phyloP scores from a whole-genome alignment of 1,139 yeast species.

The Geotrichum klebahnii region DNA sequence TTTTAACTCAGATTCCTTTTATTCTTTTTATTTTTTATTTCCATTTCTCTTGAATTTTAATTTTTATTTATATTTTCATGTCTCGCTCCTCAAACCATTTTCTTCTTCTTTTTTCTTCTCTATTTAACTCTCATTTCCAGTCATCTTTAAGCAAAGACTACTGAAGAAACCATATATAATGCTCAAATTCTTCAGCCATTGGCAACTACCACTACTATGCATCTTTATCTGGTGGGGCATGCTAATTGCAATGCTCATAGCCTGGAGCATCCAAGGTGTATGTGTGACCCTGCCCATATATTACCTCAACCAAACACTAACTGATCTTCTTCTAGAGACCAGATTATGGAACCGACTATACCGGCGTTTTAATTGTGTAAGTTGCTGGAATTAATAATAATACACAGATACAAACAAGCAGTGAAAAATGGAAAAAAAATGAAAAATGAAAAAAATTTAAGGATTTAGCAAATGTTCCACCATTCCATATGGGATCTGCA shows the following conservation, averaged over 20 bases:
- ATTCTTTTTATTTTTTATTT: too few species aligned
- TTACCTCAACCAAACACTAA: background rate
- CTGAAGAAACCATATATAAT: conserved; percentile 4
- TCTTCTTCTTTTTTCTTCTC: too few species aligned
- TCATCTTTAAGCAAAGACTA: too few species aligned
- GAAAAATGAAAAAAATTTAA: too few species aligned
- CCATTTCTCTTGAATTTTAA: too few species aligned
- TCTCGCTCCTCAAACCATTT: too few species aligned
- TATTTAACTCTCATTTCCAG: too few species aligned
- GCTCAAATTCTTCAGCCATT: conserved; percentile 28
- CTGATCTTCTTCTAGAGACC: conserved; percentile 12
- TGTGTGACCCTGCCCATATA: too few species aligned
- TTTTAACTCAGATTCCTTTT: too few species aligned
- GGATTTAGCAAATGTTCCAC: too few species aligned
- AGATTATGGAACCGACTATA: conserved; percentile 9
- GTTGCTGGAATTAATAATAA: conserved; percentile 1
- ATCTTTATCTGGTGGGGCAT: conserved; percentile 69
- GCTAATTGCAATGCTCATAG: conserved; percentile 63
- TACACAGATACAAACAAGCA: background rate
- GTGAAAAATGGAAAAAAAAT: conserved; percentile 10
- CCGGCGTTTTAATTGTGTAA: conserved; percentile 18
- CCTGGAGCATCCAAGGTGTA: conserved; percentile 73
- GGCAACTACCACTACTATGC: conserved; percentile 55
- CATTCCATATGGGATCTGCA: too few species aligned
- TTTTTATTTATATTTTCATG: too few species aligned